Conservation (phyloP, 73 alveolate genomes). For the Tetrahymena borealis region DNA sequence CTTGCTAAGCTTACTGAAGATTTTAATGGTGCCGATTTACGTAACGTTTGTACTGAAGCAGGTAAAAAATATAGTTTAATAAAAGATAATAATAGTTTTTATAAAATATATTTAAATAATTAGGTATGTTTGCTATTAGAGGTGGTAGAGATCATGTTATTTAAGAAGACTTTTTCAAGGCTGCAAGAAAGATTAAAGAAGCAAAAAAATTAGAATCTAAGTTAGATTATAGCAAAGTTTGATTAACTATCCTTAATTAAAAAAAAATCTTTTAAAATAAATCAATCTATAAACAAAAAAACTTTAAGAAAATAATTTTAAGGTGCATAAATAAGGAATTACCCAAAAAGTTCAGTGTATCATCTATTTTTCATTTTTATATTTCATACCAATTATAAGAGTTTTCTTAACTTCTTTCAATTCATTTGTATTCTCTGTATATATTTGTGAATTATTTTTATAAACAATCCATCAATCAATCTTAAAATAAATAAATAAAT, state of each 20-base stretch:
- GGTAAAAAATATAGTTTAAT: background rate
- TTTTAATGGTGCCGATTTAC: slow-evolving; percentile 98
- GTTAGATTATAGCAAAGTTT: slow-evolving; percentile 86
- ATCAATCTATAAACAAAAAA: background rate
- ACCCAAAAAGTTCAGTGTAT: no score
- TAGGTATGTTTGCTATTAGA: slow-evolving; percentile 99
- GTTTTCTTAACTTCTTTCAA: no score
- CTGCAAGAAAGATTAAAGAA: slow-evolving; percentile 95
- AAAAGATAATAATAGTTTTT: background rate
- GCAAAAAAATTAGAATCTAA: slow-evolving; percentile 92
- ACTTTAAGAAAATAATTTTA: no score
- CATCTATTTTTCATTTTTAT: no score
- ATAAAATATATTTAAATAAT: background rate
- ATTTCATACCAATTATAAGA: no score
- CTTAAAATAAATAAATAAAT: no score
- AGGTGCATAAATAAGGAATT: no score
- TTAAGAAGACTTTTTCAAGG: slow-evolving; percentile 98
- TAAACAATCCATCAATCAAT: no score
- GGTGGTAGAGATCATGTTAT: slow-evolving; percentile 95
- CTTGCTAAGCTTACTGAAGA: slow-evolving; percentile 88
- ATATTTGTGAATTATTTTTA: no score
- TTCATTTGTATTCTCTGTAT: no score
- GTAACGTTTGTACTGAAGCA: slow-evolving; percentile 99
- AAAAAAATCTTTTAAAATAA: background rate
- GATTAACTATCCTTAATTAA: slow-evolving; percentile 15